Conservation (phyloP, 345 rosid genomes). For the Eucalyptus paniculata region DNA sequence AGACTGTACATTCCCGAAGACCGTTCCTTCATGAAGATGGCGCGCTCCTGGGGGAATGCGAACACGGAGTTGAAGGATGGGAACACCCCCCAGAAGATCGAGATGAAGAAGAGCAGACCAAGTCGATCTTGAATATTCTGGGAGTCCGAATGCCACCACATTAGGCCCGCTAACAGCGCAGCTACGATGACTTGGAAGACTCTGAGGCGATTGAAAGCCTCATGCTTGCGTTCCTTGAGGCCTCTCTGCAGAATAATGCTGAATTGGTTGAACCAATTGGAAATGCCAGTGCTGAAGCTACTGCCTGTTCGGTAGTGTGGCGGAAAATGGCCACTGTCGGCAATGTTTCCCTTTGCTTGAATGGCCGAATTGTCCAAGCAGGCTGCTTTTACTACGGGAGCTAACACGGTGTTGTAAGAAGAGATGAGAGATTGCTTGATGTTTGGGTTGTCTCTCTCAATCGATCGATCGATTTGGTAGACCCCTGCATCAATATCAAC, state of each 20-base stretch:
- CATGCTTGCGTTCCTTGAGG: constrained; percentile 75
- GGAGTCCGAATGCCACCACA: constrained; percentile 96
- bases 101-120: constrained; percentile 76
- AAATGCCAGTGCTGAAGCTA: neutral
- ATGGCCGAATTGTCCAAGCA: constrained; percentile 14
- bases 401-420: constrained; percentile 45
- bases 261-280: constrained; percentile 66
- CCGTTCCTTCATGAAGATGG: constrained; percentile 57
- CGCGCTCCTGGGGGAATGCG: constrained; percentile 89
- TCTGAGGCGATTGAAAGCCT: constrained; percentile 58
- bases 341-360: constrained; percentile 2
- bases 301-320: neutral
- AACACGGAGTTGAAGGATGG: constrained; percentile 80
- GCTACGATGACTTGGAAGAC: constrained; percentile 74
- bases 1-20: constrained; percentile 91
- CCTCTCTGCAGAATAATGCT: constrained; percentile 68
- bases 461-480: constrained; percentile 29
- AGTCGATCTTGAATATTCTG: constrained; percentile 64
- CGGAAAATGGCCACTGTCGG: neutral
- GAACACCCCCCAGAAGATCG: constrained; percentile 93
- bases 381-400: constrained; percentile 47
- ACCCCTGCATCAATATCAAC: constrained; percentile 35
- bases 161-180: constrained; percentile 50
- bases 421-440: constrained; percentile 37
- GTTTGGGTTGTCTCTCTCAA: constrained; percentile 60